phyloP scores from a whole-genome alignment of 768 basidiomycete species.

The Leccinum boreale region DNA sequence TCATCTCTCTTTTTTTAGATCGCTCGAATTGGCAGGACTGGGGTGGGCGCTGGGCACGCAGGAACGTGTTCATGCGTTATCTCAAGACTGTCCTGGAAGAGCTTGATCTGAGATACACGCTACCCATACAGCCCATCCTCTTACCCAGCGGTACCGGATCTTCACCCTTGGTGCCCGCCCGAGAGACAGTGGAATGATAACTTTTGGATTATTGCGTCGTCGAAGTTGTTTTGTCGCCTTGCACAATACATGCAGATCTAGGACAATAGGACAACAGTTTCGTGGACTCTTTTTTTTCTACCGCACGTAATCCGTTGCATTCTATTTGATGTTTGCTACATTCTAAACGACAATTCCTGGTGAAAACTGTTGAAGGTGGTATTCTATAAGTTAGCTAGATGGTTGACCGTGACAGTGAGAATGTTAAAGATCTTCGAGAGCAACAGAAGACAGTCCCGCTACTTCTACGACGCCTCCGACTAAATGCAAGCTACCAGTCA shows the following conservation, averaged over 20 bases:
- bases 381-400: slow-evolving; percentile 13
- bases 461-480: slow-evolving; percentile 94
- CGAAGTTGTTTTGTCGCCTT: neutral
- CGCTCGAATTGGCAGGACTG: slow-evolving; percentile 86
- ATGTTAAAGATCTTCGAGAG: slow-evolving; percentile 42
- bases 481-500: slow-evolving; percentile 89
- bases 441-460: slow-evolving; percentile 70
- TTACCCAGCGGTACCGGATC: slow-evolving; percentile 33
- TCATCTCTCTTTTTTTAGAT: slow-evolving; percentile 38
- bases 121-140: slow-evolving; percentile 72
- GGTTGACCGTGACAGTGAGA: neutral
- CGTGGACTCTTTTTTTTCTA: neutral
- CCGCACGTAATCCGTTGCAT: neutral
- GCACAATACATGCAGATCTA: neutral
- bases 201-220: neutral
- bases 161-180: neutral
- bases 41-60: slow-evolving; percentile 75
- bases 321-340: neutral
- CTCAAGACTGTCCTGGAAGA: slow-evolving; percentile 71
- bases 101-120: slow-evolving; percentile 64
- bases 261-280: neutral
- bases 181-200: neutral
- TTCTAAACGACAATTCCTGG: neutral
- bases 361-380: slow-evolving; percentile 37
- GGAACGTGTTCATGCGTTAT: slow-evolving; percentile 72